A percentile compares a stretch with the other conserved stretches of the same genome.
These are phyloP conservation scores for Pogostemon cablin DNA, from an alignment of 257 asterid genomes.

Conservation along the genomic window DNA sequence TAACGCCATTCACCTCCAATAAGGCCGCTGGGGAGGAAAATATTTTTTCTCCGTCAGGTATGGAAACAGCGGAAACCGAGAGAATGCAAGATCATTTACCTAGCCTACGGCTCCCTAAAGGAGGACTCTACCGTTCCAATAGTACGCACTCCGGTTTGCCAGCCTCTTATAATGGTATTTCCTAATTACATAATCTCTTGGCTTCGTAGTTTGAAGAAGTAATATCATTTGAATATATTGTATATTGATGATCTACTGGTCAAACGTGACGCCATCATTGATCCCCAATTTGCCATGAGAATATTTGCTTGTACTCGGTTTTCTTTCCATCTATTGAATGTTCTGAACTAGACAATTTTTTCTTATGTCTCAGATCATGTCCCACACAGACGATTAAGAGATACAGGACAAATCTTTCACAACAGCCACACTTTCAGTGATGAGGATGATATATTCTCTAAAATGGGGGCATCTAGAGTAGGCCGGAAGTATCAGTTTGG, in stretches of 20 bases:
- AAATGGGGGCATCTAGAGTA: constrained; percentile 54
- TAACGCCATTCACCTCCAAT: constrained; percentile 56
- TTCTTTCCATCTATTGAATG: neutral
- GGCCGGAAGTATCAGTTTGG: constrained; percentile 65
- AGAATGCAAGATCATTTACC: constrained; percentile 38
- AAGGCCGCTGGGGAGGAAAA: constrained; percentile 47
- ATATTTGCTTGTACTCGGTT: neutral
- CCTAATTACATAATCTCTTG: constrained; percentile 10
- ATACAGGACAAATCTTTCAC: constrained; percentile 44
- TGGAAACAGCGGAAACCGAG: constrained; percentile 41
- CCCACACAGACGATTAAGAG: constrained; percentile 49
- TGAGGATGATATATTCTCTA: constrained; percentile 63
- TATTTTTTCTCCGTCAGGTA: constrained; percentile 36
- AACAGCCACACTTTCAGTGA: constrained; percentile 56
- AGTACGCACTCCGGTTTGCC: constrained; percentile 38
- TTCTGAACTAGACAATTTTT: neutral
- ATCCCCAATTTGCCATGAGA: constrained; percentile 5
- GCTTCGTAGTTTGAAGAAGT: constrained; percentile 7
- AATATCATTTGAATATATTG: constrained; percentile 5
- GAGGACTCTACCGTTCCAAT: constrained; percentile 40
- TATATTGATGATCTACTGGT: neutral
- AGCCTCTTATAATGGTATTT: constrained; percentile 34
- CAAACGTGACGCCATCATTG: neutral
- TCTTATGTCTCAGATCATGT: constrained; percentile 49
- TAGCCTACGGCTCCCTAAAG: constrained; percentile 51